phyloP scores from a whole-genome alignment of 176 grass and related monocot genomes.

The Oryza meyeriana region DNA sequence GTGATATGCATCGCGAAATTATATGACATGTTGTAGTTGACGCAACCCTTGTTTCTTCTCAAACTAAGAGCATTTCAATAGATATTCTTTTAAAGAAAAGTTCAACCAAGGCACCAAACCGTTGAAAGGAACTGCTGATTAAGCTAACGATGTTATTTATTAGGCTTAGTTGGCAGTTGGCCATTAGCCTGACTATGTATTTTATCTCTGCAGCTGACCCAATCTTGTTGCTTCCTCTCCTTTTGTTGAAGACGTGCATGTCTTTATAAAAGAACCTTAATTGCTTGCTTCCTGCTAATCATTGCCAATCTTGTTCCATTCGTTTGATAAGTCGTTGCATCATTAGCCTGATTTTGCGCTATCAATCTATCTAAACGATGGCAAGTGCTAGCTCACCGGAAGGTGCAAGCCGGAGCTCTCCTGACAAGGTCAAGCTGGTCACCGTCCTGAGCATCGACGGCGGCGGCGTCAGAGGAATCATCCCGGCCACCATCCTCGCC shows the following conservation, averaged over 20 bases:
- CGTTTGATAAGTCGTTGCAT: background rate
- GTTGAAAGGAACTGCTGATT: background rate
- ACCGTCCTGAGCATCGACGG: constrained; percentile 81
- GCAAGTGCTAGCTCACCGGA: constrained; percentile 2
- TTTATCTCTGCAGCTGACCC: background rate
- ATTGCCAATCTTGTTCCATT: background rate
- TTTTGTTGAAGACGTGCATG: constrained; percentile 6
- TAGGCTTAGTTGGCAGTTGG: background rate
- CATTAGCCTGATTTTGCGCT: background rate
- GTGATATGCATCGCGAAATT: background rate
- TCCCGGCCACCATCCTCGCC: constrained; percentile 51
- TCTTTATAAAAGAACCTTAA: constrained; percentile 20
- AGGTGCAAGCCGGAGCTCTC: background rate
- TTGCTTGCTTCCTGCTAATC: background rate
- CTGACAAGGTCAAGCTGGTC: constrained; percentile 45
- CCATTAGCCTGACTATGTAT: background rate
- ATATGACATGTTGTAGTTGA: background rate
- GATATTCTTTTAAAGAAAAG: background rate
- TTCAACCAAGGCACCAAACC: background rate
- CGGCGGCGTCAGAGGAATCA: constrained; percentile 69
- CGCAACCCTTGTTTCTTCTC: constrained; percentile 8
- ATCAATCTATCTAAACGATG: constrained; percentile 4
- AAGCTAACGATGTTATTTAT: background rate
- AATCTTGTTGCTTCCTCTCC: constrained; percentile 6
- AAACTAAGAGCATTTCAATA: background rate